Base-by-base conservation (phyloP, 176 grass and related monocot genomes). In the Puccinellia tenuiflora region DNA sequence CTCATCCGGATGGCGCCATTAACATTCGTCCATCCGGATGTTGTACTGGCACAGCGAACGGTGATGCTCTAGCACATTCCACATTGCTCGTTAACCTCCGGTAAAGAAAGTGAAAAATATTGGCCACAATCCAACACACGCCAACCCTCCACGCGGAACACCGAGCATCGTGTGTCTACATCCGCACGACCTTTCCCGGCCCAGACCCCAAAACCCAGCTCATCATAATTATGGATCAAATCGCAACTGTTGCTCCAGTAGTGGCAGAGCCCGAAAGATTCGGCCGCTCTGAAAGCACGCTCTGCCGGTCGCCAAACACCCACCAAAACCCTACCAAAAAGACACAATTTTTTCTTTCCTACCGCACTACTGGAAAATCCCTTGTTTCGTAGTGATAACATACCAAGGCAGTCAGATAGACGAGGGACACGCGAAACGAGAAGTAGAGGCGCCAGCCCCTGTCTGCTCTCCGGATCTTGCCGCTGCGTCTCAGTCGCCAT, bases 231-330 rank as follows among this genome's bases (percentile, higher is more conserved):
- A 40, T 56, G 15, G 24, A 78, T 61, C 37, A 30, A 61, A 4
- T 74, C 7, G 22, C 46, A 30, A 50, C 66, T 17, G 53, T 50
- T 60, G 18, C 30, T 47, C 57, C 68, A 31, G 37, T 81, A 20
- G 38, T n/a, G 77, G 69, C 87, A 85, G 59, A 28, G 8, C 11
- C 34, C 14, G 4, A 45, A 71, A 85, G 88, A 77, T 85, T 85
- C 83, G 14, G 15, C 29, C 33, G 15, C 73, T 29, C 24, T 8
- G 11, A 3, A 45, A 37, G 28, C 28, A 5, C 3, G 30, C 39
- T 10, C 1, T 48, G 82, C 39, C 62, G 60, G 29, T 85, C 50
- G 48, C 70, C 87, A 85, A 89, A 81, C 39, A 10, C 0, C 70
- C 61, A 85, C 82, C 87, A 18, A 68, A 80, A 59, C n/a, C 69